Conservation (phyloP, 371 early-diverging fungal genomes). For the Funneliformis caledonium region DNA sequence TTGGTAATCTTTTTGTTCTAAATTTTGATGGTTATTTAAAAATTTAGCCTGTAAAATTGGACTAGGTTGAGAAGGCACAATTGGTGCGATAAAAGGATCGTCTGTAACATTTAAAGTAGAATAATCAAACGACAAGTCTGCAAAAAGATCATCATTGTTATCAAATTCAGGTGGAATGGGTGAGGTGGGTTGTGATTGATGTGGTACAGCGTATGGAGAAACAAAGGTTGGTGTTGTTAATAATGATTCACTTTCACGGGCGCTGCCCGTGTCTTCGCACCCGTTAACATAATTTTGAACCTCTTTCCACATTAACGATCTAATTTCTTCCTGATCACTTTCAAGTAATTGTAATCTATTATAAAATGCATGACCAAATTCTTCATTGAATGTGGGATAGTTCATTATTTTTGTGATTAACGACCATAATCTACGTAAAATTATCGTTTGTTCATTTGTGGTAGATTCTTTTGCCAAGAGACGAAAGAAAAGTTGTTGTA, state of each 20-base stretch:
- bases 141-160: background rate
- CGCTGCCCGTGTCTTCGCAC: background rate
- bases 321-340: background rate
- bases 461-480: background rate
- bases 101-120: background rate
- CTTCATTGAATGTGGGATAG: background rate
- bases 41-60: background rate
- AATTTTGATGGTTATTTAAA: background rate
- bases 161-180: background rate
- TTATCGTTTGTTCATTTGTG: background rate
- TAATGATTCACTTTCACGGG: background rate
- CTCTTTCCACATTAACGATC: background rate
- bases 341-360: background rate
- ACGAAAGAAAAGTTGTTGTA: background rate
- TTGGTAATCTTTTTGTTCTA: background rate
- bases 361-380: background rate
- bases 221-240: background rate
- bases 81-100: background rate
- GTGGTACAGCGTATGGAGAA: background rate
- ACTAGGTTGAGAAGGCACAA: background rate
- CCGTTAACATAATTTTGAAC: background rate
- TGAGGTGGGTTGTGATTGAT: background rate
- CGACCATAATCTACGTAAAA: background rate
- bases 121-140: background rate
- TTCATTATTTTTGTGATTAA: background rate